Evolutionary conservation across 371 early-diverging fungal species (phyloP), one percentile per base, ranked within the genome.

Genomic region (Dinochytrium kinnereticum): DNA sequence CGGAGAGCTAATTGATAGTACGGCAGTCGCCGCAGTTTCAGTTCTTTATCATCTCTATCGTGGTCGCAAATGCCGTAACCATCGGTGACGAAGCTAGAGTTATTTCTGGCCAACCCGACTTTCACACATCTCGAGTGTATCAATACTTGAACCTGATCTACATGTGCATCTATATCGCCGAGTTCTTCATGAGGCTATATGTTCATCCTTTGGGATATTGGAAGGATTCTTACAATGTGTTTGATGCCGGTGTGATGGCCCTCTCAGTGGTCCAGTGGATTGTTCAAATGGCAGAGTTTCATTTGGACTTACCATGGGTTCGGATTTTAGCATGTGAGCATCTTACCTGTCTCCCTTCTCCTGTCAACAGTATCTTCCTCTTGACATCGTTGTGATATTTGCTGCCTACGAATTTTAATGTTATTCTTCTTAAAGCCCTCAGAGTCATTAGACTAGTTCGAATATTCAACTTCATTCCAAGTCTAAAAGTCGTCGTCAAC

Each of bases 401-500:
- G n/a, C n/a, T n/a, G n/a, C n/a, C n/a, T n/a, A n/a, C n/a, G n/a
- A n/a, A n/a, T n/a, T n/a, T n/a, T n/a, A n/a, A n/a, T n/a, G n/a
- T n/a, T n/a, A 44, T 19, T 44, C 44, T 19, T 44, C 44, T 19
- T 19, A 7, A 26, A 57, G 34, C 64, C 3, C 59, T 74, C 51
- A 5, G 51, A n/a, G 28, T 50, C 13, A 26, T 74, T 28, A 17
- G 74, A 0, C 51, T 51, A 0, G 68, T 74, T 59, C 68, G 74
- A 1, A 51, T 2, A 0, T 7, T 74, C n/a, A 49, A 68, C n/a
- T 72, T 65, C 44, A 13, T 19, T 19, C 44, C 51, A 21, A 74
- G 64, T 37, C 69, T 81, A 13, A 69, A 81, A 19, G 77, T 81
- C 39, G 80, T 81, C 44, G 77, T 80, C 44, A 68, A 77, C 59